Evolutionary conservation across 179 eudicot genomes (phyloP).

Genomic region (Pouteria campechiana): DNA sequence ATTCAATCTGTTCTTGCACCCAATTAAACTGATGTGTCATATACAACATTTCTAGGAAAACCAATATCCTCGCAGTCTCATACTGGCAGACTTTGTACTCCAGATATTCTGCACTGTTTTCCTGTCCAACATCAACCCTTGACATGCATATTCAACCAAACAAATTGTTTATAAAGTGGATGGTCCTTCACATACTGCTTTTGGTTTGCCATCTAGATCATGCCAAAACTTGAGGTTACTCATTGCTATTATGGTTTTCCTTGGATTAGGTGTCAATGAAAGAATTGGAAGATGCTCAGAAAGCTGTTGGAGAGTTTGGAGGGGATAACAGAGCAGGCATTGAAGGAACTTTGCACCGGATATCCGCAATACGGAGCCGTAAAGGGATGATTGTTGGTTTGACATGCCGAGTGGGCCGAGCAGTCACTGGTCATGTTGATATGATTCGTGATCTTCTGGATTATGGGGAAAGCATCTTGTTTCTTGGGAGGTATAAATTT

Average conservation of each 20-base stretch:
- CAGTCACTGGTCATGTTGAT: conserved; percentile 19
- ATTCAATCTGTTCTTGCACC: too few relatives aligned
- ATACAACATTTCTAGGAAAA: too few relatives aligned
- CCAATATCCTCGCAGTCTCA: too few relatives aligned
- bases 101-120: too few relatives aligned
- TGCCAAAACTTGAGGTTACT: too few relatives aligned
- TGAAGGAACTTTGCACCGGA: conserved; percentile 40
- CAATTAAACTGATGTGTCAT: too few relatives aligned
- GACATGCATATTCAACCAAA: too few relatives aligned
- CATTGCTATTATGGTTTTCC: not conserved
- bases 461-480: conserved; percentile 36
- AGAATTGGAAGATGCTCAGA: conserved; percentile 31
- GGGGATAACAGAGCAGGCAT: conserved; percentile 48
- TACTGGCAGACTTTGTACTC: too few relatives aligned
- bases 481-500: conserved; percentile 44
- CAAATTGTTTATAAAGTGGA: too few relatives aligned
- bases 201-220: too few relatives aligned
- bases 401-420: conserved; percentile 47
- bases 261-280: conserved; percentile 22
- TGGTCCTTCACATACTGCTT: too few relatives aligned
- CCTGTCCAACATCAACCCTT: too few relatives aligned
- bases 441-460: conserved; percentile 40
- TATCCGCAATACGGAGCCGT: conserved; percentile 36
- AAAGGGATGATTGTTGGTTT: conserved; percentile 29
- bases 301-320: conserved; percentile 37